These are phyloP conservation scores for Pseudoneurospora amorphoporcata DNA, from an alignment of 495 filamentous ascomycete genomes.

Conservation along the genomic window DNA sequence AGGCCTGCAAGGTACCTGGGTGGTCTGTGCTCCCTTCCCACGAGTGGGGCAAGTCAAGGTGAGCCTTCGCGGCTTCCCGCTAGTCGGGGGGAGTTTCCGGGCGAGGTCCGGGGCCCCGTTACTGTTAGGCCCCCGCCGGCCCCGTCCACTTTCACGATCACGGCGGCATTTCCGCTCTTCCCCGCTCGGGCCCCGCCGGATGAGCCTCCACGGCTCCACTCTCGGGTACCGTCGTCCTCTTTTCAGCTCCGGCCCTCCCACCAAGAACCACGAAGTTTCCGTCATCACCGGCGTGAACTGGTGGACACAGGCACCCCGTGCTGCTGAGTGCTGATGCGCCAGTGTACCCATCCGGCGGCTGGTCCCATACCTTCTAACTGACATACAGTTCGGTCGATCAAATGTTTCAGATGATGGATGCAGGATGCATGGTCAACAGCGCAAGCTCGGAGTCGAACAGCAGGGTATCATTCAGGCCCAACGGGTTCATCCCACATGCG, in stretches of 20 bases:
- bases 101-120: not conserved
- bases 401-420: not conserved
- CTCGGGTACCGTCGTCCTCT: not conserved
- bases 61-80: not conserved
- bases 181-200: not conserved
- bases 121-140: not conserved
- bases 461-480: not conserved
- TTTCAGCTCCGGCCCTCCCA: not conserved
- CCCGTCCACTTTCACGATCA: not conserved
- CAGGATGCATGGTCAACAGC: not conserved
- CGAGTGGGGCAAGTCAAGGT: not conserved
- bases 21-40: not conserved
- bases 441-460: not conserved
- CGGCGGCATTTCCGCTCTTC: not conserved
- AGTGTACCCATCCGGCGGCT: not conserved
- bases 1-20: not conserved
- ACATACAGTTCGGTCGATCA: not conserved
- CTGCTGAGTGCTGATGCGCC: not conserved
- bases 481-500: not conserved
- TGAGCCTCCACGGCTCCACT: not conserved
- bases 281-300: not conserved
- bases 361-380: not conserved
- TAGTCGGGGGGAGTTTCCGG: not conserved
- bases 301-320: not conserved
- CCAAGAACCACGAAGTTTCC: not conserved